Evolutionary conservation across 768 basidiomycete species (phyloP).

Genomic region (Tylopilus vinaceipallidus): DNA sequence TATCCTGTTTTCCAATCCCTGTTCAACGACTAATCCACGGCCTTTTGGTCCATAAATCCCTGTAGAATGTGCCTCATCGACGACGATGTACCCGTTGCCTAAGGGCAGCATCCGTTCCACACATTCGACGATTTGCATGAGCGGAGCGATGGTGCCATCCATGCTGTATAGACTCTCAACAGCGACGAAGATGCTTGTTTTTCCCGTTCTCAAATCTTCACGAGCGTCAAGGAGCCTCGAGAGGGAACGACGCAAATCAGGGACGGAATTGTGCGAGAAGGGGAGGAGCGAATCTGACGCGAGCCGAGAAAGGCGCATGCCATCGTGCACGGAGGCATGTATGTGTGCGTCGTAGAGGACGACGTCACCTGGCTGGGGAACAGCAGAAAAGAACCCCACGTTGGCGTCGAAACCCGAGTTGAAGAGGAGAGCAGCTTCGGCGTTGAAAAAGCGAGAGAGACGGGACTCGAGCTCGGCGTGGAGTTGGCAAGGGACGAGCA

Average conservation of each 20-base stretch:
- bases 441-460: conserved; percentile 59
- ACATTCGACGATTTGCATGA: conserved; percentile 60
- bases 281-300: conserved; percentile 35
- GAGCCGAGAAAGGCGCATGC: conserved; percentile 66
- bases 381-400: conserved; percentile 75
- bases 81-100: conserved; percentile 69
- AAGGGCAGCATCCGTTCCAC: conserved; percentile 60
- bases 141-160: conserved; percentile 90
- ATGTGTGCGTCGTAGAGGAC: conserved; percentile 84
- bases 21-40: conserved; percentile 64
- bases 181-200: conserved; percentile 65
- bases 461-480: conserved; percentile 74
- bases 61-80: conserved; percentile 94
- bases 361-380: conserved; percentile 77
- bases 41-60: conserved; percentile 84
- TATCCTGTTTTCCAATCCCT: conserved; percentile 71
- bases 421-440: conserved; percentile 74
- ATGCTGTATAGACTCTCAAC: conserved; percentile 93
- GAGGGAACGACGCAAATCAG: conserved; percentile 47
- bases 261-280: conserved; percentile 75
- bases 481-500: conserved; percentile 59
- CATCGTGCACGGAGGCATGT: conserved; percentile 91
- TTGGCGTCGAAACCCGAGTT: conserved; percentile 95
- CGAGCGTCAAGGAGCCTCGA: conserved; percentile 36
- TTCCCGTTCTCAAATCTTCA: conserved; percentile 38